Conservation (phyloP, 148 eudicot genomes). For the Chenopodium album region DNA sequence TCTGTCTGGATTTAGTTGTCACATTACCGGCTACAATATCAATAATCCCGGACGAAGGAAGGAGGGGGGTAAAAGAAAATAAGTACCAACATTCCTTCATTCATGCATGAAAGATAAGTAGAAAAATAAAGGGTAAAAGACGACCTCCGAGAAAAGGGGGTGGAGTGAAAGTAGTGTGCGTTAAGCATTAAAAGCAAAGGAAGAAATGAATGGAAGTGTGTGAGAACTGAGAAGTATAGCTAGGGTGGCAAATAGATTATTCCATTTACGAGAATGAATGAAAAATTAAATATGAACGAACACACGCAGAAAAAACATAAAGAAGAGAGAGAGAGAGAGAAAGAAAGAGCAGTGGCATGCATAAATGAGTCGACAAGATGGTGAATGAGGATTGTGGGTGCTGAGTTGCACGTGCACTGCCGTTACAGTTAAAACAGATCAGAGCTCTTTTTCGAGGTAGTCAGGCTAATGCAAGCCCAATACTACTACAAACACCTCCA, state of each 20-base stretch:
- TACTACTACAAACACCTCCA: background rate
- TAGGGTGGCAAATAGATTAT: conserved; percentile 10
- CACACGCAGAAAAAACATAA: no score
- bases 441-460: conserved; percentile 29
- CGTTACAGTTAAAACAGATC: conserved; percentile 11
- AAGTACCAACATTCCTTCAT: conserved; percentile 15
- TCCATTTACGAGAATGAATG: conserved; percentile 40
- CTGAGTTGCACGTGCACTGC: conserved; percentile 34
- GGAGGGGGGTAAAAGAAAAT: background rate
- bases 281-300: background rate
- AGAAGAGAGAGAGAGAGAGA: no score
- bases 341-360: background rate
- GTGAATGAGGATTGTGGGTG: conserved; percentile 22
- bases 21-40: no score
- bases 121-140: no score
- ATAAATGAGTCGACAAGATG: conserved; percentile 20
- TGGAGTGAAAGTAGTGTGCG: conserved; percentile 3
- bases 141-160: background rate
- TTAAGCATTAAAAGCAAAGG: conserved; percentile 28
- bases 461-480: background rate
- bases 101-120: conserved; percentile 8
- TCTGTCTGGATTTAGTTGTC: background rate
- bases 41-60: background rate
- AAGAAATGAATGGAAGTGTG: conserved; percentile 14
- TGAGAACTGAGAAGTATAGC: background rate